These are phyloP conservation scores for Trichophyton simii DNA, from an alignment of 2,329 filamentous ascomycete species.

Conservation along the genomic window DNA sequence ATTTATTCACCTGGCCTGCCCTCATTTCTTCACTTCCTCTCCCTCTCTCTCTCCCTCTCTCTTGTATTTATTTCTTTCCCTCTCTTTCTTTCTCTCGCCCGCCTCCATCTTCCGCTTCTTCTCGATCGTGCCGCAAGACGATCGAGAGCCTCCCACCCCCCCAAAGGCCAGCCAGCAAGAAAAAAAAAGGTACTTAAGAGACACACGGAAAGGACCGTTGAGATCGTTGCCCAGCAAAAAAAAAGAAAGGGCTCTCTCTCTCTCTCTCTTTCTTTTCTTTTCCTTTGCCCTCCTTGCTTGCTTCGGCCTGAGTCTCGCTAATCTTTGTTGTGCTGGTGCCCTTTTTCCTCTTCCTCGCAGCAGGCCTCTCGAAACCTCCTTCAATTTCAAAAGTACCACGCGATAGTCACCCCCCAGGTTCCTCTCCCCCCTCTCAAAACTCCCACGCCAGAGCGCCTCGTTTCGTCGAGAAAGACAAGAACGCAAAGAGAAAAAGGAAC, in stretches of 20 bases:
- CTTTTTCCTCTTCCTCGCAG: background rate
- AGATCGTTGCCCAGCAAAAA: background rate
- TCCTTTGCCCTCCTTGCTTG: background rate
- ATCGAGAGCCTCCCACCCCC: too few species aligned
- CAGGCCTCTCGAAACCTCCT: background rate
- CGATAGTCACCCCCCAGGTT: background rate
- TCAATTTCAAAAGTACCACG: slow-evolving; percentile 12
- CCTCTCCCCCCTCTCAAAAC: background rate
- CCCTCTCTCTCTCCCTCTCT: slow-evolving; percentile 2
- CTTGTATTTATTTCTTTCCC: background rate
- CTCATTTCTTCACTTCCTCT: slow-evolving; percentile 3
- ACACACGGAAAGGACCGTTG: background rate
- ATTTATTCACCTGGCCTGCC: background rate
- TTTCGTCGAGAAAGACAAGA: background rate
- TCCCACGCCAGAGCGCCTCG: background rate
- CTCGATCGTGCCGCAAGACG: background rate
- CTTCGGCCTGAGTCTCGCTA: background rate
- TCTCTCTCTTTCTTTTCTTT: background rate
- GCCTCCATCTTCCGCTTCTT: background rate
- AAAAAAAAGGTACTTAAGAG: background rate
- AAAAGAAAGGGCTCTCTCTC: background rate
- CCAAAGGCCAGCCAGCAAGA: background rate
- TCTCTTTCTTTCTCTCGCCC: background rate
- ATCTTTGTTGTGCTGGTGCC: background rate
- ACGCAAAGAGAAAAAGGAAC: background rate